Base-by-base conservation (phyloP, 495 filamentous ascomycete species). In the Aspergillus wentii region DNA sequence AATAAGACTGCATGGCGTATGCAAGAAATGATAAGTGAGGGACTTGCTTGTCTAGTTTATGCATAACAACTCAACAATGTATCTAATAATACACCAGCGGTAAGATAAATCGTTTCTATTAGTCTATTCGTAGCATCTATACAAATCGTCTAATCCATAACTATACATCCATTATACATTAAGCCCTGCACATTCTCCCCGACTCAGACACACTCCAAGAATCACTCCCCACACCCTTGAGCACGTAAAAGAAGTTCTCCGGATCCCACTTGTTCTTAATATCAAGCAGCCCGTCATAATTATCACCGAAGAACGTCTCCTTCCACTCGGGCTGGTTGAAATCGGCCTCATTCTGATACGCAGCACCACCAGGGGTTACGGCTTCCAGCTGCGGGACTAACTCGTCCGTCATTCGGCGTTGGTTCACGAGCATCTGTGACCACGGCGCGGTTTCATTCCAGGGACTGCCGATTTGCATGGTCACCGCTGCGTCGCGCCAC, bases 261-360 rank as follows among this genome's bases (percentile, higher is more conserved):
- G 78, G 76, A 55, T 80, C 78, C 40, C 63, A 69, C 45, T 68
- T 61, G 15, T 54, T 45, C 58, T 80, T 78, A 16, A 78, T 52
- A 16, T 46, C 31, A 6, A 68, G 38, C 23, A 80, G 52, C 14
- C 57, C 44, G 3, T 49, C 56, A 49, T 80, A 82, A 11, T 76
- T 57, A 4, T 18, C 33, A 0, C 78, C 80, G 37, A 69, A 85
- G 53, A 80, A 84, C 1, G 70, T 71, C 33, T 68, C 55, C 27
- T 79, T 76, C 58, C 72, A 83, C 16, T 77, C 54, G 1, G 68
- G 69, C 46, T 77, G 74, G 40, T 69, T 64, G 1, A 68, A 46
- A 45, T 83, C 74, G n/a, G 43, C 55, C 21, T 54, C 49, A 23
- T 59, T 61, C 47, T 54, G 51, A 15, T 56, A 59, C 1, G 55